Conservation (phyloP, 2,329 filamentous ascomycete species). For the Trichoderma atrobrunneum region DNA sequence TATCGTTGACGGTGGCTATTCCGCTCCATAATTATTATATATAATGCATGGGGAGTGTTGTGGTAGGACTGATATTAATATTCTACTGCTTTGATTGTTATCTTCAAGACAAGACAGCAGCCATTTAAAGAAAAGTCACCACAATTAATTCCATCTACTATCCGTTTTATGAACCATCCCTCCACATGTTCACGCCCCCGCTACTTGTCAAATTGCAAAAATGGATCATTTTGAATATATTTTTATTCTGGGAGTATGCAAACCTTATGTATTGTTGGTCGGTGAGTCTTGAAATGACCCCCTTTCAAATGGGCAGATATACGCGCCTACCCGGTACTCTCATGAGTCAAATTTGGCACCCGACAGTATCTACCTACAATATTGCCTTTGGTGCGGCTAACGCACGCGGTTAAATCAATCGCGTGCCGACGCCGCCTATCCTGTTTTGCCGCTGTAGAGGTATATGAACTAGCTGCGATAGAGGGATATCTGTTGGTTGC, state of each 20-base stretch:
- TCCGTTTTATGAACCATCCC: background rate
- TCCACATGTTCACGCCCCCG: background rate
- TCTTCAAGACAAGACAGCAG: background rate
- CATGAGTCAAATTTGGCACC: background rate
- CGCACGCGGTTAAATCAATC: background rate
- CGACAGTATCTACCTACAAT: background rate
- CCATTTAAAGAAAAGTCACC: background rate
- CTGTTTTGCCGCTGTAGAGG: background rate
- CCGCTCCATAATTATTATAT: constrained; percentile 39
- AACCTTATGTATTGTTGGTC: background rate
- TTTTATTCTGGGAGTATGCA: background rate
- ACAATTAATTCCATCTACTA: background rate
- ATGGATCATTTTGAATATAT: background rate
- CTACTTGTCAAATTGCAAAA: background rate
- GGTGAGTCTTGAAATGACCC: background rate
- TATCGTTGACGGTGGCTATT: constrained; percentile 24
- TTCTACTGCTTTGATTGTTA: background rate
- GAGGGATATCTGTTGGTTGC: background rate
- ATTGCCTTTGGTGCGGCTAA: background rate
- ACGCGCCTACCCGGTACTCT: background rate
- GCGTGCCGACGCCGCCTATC: background rate
- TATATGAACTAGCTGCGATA: too few relatives aligned
- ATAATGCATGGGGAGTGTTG: too few relatives aligned
- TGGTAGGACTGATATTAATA: background rate
- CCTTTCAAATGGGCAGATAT: background rate